These are phyloP conservation scores for Cadophora sp. DNA, from an alignment of 2,329 filamentous ascomycete genomes.

Conservation along the genomic window DNA sequence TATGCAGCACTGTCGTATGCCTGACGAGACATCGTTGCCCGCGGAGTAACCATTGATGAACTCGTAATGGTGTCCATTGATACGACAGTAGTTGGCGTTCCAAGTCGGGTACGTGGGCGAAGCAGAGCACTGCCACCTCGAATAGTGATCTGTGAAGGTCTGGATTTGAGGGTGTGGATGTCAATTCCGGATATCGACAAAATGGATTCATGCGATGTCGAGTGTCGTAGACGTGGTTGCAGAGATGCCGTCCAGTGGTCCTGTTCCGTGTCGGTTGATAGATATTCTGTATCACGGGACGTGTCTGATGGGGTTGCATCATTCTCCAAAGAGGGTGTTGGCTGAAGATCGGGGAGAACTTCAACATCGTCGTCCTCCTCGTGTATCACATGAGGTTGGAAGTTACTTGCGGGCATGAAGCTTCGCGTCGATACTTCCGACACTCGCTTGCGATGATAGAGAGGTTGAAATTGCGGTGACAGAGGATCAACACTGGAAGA, in stretches of 20 bases:
- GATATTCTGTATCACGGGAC: slow-evolving; percentile 34
- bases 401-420: slow-evolving; percentile 46
- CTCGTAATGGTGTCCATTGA: slow-evolving; percentile 63
- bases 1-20: slow-evolving; percentile 58
- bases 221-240: slow-evolving; percentile 63
- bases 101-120: slow-evolving; percentile 54
- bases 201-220: slow-evolving; percentile 85
- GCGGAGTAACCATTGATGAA: slow-evolving; percentile 59
- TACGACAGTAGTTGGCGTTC: slow-evolving; percentile 50
- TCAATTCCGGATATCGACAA: slow-evolving; percentile 88
- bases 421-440: slow-evolving; percentile 62
- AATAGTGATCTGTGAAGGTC: slow-evolving; percentile 76
- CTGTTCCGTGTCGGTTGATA: slow-evolving; percentile 11
- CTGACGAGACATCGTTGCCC: slow-evolving; percentile 58
- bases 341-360: slow-evolving; percentile 38
- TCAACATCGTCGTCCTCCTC: slow-evolving; percentile 46
- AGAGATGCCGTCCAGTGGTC: slow-evolving; percentile 44
- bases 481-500: slow-evolving; percentile 76
- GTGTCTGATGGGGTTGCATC: slow-evolving; percentile 35
- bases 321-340: slow-evolving; percentile 34
- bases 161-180: slow-evolving; percentile 80
- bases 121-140: slow-evolving; percentile 56
- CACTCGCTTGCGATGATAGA: slow-evolving; percentile 61
- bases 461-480: slow-evolving; percentile 62
- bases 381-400: slow-evolving; percentile 48